A percentile compares a stretch with the other conserved stretches of the same genome.
phyloP scores from a whole-genome alignment of 2,329 filamentous ascomycete species.

The Colletotrichum magnum region DNA sequence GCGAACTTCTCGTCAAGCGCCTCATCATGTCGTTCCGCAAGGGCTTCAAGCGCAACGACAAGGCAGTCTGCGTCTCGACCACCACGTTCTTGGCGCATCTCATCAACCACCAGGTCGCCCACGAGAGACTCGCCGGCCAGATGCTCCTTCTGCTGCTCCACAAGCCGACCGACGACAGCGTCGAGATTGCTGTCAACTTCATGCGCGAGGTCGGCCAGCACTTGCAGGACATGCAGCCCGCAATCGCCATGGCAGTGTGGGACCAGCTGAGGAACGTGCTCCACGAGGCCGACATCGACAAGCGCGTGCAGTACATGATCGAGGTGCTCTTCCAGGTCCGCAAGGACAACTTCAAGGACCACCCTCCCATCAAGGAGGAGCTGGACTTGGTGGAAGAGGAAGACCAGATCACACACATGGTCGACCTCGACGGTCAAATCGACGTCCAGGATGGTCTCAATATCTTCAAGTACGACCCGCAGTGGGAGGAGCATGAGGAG shows the following conservation, averaged over 20 bases:
- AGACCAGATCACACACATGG: conserved; percentile 94
- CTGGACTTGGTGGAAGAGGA: conserved; percentile 97
- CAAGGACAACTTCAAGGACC: conserved; percentile 97
- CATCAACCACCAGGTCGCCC: conserved; percentile 95
- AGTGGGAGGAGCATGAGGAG: conserved; percentile 92
- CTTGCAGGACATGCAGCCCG: conserved; percentile 92
- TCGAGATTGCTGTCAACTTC: conserved; percentile 95
- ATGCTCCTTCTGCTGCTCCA: conserved; percentile 92
- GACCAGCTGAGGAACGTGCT: conserved; percentile 96
- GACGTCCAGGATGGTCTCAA: conserved; percentile 91
- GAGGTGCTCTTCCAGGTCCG: conserved; percentile 97
- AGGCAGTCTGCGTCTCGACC: conserved; percentile 92
- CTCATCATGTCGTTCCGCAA: conserved; percentile 95
- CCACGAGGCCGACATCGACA: conserved; percentile 97
- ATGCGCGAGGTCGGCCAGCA: conserved; percentile 95
- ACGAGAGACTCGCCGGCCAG: conserved; percentile 94
- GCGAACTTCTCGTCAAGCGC: conserved; percentile 88
- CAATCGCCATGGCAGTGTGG: conserved; percentile 91
- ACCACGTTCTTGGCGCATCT: conserved; percentile 96
- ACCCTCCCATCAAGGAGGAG: conserved; percentile 91
- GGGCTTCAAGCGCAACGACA: conserved; percentile 96
- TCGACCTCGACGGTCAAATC: conserved; percentile 86
- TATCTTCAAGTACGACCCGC: conserved; percentile 92
- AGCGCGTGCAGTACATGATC: conserved; percentile 99
- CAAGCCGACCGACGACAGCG: conserved; percentile 96